phyloP scores from a whole-genome alignment of 2,329 filamentous ascomycete species.

The Bipolaris oryzae region DNA sequence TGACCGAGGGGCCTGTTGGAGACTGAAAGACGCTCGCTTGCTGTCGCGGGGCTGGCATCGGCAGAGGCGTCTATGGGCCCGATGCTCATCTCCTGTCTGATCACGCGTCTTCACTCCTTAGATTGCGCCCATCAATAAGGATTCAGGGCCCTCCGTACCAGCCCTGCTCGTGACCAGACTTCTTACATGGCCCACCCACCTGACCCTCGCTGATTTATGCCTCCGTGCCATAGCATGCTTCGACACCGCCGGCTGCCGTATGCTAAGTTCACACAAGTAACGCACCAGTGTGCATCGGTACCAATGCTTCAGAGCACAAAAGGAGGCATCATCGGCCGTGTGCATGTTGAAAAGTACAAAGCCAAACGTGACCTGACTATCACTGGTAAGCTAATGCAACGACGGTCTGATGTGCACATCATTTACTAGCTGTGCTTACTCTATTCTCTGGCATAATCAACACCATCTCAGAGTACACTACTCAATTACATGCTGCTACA shows the following conservation, averaged over 20 bases:
- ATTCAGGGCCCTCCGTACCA: neutral
- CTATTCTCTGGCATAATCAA: neutral
- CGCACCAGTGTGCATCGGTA: neutral
- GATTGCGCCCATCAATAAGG: conserved; percentile 18
- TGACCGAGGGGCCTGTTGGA: conserved; percentile 18
- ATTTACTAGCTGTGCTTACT: neutral
- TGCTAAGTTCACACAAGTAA: neutral
- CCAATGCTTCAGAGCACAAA: conserved; percentile 14
- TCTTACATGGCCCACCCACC: neutral
- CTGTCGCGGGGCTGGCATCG: conserved; percentile 26
- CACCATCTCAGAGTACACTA: neutral
- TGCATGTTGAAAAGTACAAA: conserved; percentile 4
- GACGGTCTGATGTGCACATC: neutral
- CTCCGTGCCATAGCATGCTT: neutral
- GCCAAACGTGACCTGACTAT: conserved; percentile 7
- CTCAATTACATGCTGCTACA: neutral
- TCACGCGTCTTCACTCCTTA: conserved; percentile 22
- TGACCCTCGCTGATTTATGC: neutral
- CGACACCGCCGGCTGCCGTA: too few species aligned
- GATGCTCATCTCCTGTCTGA: conserved; percentile 12
- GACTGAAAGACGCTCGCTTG: conserved; percentile 13
- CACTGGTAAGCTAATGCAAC: neutral
- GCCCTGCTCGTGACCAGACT: conserved; percentile 5
- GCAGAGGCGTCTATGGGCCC: conserved; percentile 14
- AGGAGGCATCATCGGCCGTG: conserved; percentile 1